phyloP scores from a whole-genome alignment of 768 basidiomycete species.

The Coprinellus micaceus region DNA sequence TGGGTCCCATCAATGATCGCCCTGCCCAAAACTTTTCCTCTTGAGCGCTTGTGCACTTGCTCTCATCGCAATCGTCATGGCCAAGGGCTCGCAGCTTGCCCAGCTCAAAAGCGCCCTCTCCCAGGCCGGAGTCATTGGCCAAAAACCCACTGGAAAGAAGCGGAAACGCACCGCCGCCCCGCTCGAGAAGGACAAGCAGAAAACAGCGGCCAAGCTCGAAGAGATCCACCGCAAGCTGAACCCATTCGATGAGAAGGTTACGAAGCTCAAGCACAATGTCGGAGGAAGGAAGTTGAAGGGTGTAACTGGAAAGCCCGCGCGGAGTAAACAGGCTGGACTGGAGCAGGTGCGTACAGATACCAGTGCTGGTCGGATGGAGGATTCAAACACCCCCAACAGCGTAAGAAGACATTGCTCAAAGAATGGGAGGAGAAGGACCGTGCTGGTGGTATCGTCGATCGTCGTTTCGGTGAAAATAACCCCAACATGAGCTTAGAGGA shows the following conservation, averaged over 20 bases:
- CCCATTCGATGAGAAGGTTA: conserved; percentile 92
- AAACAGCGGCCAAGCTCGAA: conserved; percentile 71
- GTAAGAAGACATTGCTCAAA: conserved; percentile 84
- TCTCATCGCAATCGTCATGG: conserved; percentile 49
- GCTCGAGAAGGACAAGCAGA: conserved; percentile 77
- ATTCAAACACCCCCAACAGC: conserved; percentile 37
- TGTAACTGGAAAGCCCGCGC: conserved; percentile 74
- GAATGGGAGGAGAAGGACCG: conserved; percentile 80
- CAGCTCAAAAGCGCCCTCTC: conserved; percentile 87
- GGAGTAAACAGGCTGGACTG: conserved; percentile 86
- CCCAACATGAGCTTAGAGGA: conserved; percentile 92
- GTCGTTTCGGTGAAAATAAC: conserved; percentile 95
- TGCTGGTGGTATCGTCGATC: conserved; percentile 86
- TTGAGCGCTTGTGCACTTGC: too few species aligned
- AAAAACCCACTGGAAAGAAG: conserved; percentile 56
- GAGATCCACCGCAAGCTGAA: conserved; percentile 86
- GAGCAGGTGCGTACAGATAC: conserved; percentile 60
- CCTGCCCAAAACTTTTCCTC: conserved; percentile 26
- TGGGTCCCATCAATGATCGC: conserved; percentile 8
- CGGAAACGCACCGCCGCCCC: conserved; percentile 52
- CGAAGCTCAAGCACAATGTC: conserved; percentile 89
- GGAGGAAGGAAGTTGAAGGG: conserved; percentile 87
- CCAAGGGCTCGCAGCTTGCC: conserved; percentile 82
- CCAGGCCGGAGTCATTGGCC: conserved; percentile 71
- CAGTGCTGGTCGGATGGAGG: background rate